phyloP scores from a whole-genome alignment of 306 rosid species.

The Cotoneaster glaucophyllus region DNA sequence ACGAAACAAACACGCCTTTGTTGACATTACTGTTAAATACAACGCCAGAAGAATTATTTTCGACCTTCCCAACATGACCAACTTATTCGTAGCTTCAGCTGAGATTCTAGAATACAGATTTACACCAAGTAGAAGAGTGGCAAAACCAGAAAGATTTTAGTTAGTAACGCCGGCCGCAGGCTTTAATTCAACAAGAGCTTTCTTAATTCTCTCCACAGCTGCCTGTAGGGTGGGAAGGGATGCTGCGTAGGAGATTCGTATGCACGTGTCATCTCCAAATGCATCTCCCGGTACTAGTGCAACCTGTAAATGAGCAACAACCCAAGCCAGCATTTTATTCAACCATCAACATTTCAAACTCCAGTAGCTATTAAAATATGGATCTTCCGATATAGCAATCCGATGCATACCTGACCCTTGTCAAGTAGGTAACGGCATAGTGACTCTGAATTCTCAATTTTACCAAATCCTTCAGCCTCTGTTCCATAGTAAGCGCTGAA shows the following conservation, averaged over 20 bases:
- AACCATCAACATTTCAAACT: background rate
- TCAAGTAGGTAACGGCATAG: constrained; percentile 77
- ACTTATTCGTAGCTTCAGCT: constrained; percentile 7
- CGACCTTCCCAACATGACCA: background rate
- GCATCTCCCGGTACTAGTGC: constrained; percentile 94
- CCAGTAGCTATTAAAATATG: background rate
- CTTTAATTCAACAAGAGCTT: constrained; percentile 44
- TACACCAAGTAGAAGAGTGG: constrained; percentile 14
- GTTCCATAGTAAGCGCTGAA: constrained; percentile 76
- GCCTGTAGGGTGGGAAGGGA: constrained; percentile 71
- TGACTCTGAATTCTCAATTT: constrained; percentile 70
- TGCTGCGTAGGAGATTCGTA: constrained; percentile 85
- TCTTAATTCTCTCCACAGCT: constrained; percentile 80
- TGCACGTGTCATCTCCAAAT: constrained; percentile 79
- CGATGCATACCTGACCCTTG: constrained; percentile 66
- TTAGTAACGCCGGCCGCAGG: constrained; percentile 36
- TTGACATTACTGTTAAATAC: background rate
- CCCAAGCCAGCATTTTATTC: background rate
- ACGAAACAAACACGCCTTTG: background rate
- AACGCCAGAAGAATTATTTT: background rate
- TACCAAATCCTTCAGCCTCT: constrained; percentile 81
- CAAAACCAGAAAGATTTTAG: background rate
- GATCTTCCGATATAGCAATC: background rate
- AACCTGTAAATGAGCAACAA: constrained; percentile 50
- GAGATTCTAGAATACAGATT: constrained; percentile 13